These are phyloP conservation scores for Tolypocladium ovalisporum DNA, from an alignment of 2,329 filamentous ascomycete species.

Conservation along the genomic window DNA sequence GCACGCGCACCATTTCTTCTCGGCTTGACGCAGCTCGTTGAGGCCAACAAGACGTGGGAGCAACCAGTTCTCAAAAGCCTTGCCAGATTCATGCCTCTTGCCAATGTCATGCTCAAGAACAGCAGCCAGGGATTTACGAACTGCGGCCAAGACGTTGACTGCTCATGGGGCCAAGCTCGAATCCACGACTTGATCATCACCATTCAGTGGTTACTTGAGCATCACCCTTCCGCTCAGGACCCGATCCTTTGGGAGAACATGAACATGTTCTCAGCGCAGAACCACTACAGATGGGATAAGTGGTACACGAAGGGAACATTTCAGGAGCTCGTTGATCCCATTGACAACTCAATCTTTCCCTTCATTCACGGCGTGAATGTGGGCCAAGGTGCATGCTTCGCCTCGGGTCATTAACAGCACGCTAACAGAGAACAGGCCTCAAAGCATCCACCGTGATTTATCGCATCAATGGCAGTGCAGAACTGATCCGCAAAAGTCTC, in stretches of 20 bases:
- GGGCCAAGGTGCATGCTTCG: slow-evolving; percentile 23
- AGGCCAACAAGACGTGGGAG: slow-evolving; percentile 16
- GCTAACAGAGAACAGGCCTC: slow-evolving; percentile 16
- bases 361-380: slow-evolving; percentile 32
- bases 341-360: slow-evolving; percentile 10
- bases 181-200: slow-evolving; percentile 28
- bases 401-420: not conserved
- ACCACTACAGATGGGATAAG: slow-evolving; percentile 16
- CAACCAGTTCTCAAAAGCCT: slow-evolving; percentile 8
- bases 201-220: slow-evolving; percentile 28
- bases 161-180: slow-evolving; percentile 21
- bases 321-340: slow-evolving; percentile 8
- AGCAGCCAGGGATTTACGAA: slow-evolving; percentile 39
- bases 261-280: slow-evolving; percentile 23
- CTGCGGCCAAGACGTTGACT: slow-evolving; percentile 25
- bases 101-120: slow-evolving; percentile 42
- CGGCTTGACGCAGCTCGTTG: slow-evolving; percentile 20
- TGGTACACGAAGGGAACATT: slow-evolving; percentile 15
- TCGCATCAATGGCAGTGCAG: slow-evolving; percentile 24
- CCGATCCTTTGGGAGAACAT: slow-evolving; percentile 27
- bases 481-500: slow-evolving; percentile 22
- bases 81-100: slow-evolving; percentile 24
- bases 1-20: slow-evolving; percentile 19
- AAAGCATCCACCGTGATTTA: slow-evolving; percentile 29
- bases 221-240: slow-evolving; percentile 15